Base-by-base conservation (phyloP, 192 early-diverging fungal genomes). In the Dispira simplex region DNA sequence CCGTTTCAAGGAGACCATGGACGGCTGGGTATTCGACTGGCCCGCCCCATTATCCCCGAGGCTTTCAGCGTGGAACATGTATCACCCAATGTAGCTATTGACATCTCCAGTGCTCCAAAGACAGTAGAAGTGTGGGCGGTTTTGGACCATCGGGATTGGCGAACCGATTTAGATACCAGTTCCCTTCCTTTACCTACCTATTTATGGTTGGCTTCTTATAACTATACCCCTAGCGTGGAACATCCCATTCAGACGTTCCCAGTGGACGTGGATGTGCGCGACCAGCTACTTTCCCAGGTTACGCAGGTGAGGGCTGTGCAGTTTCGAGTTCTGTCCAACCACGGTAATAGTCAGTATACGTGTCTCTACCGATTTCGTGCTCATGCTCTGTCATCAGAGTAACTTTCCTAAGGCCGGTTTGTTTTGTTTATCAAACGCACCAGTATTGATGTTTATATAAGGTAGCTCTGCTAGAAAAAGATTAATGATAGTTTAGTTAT, bases 311-410 rank as follows among this genome's bases (percentile, higher is more conserved):
- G 77, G 32, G 66, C 76, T 9, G 68, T 86, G 13, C 71, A 83
- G 9, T 67, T 90, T 47, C 78, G 75, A 43, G 64, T 90, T 62
- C 74, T 71, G 20, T 79, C 75, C 51, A 90, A 90, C 70, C 87
- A 84, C 82, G 88, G 88, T 1, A 72, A 88, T 64, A 73, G 77
- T 26, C 70, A 78, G 12, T 81, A 85, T 65, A 90, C 88, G 11
- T 88, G 85, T 54, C 39, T 90, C 32, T 90, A 90, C 69, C 81
- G 88, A 49, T 77, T 90, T 52, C 81, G 86, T 26, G 81, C 85
- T 27, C 88, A 90, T 64, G 86, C 20, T 39, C 32, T 39, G 32
- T 39, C 32, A 39, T 39, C 32, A 1, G 32, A 39, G 32, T 39
- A 39, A 39, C 32, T 39, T 39, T 39, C 3, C 32, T 39, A 39